These are phyloP conservation scores for Magnolia changhungtana DNA, from an alignment of 164 flowering plant genomes.

Conservation along the genomic window DNA sequence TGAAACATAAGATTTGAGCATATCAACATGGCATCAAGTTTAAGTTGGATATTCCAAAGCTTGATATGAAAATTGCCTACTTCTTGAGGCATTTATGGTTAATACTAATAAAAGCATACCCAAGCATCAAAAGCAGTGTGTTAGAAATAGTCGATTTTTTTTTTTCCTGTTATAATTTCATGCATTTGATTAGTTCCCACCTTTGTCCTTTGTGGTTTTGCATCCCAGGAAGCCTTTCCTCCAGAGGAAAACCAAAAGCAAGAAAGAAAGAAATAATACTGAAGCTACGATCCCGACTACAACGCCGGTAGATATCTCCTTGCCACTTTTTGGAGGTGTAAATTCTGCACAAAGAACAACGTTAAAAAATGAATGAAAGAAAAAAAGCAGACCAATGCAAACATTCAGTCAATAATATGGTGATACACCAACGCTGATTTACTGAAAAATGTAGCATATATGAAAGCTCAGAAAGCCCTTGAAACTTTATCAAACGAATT, in stretches of 20 bases:
- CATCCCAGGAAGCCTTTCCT: conserved; percentile 22
- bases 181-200: conserved; percentile 13
- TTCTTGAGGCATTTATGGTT: not conserved
- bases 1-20: too few species aligned
- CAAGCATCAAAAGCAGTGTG: not conserved
- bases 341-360: not conserved
- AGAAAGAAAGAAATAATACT: conserved; percentile 14
- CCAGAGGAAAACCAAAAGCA: conserved; percentile 28
- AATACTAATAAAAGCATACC: not conserved
- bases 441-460: not conserved
- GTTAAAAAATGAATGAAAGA: not conserved
- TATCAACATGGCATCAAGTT: too few species aligned
- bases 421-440: not conserved
- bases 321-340: not conserved
- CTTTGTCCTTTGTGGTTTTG: conserved; percentile 17
- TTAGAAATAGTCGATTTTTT: too few species aligned
- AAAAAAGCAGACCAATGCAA: not conserved
- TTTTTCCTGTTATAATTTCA: not conserved
- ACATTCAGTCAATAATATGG: not conserved
- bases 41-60: not conserved
- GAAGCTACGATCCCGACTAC: conserved; percentile 22
- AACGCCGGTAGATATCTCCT: not conserved
- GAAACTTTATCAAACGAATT: too few species aligned
- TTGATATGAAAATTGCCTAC: not conserved
- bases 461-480: not conserved